These are phyloP conservation scores for Daldinia sp. DNA, from an alignment of 2,329 filamentous ascomycete species.

Conservation along the genomic window DNA sequence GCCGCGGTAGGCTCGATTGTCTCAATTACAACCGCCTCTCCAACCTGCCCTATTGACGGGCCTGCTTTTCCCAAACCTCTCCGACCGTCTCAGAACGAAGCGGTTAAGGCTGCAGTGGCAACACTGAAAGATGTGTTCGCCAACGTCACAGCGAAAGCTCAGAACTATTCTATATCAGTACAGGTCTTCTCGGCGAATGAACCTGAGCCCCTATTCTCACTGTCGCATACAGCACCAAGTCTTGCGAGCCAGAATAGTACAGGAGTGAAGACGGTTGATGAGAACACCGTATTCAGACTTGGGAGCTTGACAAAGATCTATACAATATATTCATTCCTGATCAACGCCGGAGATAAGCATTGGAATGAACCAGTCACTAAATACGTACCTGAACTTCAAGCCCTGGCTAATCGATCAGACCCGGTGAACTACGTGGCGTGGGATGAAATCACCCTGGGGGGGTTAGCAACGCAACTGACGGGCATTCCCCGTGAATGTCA, in stretches of 20 bases:
- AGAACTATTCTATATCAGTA: conserved; percentile 54
- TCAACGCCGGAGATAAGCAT: conserved; percentile 47
- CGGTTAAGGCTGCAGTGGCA: conserved; percentile 42
- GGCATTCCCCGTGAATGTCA: conserved; percentile 48
- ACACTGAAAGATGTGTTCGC: conserved; percentile 44
- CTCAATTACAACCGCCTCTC: conserved; percentile 30
- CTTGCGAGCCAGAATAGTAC: conserved; percentile 45
- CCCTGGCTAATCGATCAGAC: conserved; percentile 44
- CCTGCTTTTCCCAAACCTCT: conserved; percentile 48
- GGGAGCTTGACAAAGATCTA: conserved; percentile 59
- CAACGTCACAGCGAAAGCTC: conserved; percentile 41
- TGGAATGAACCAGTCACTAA: conserved; percentile 51
- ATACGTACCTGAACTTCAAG: conserved; percentile 48
- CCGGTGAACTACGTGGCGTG: conserved; percentile 47
- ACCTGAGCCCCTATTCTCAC: conserved; percentile 50
- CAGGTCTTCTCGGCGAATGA: conserved; percentile 55
- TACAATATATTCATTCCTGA: conserved; percentile 54
- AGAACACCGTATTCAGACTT: conserved; percentile 58
- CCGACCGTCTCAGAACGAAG: conserved; percentile 40
- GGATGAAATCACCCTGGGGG: conserved; percentile 51
- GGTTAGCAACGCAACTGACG: conserved; percentile 47
- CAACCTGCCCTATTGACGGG: conserved; percentile 48
- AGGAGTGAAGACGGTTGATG: conserved; percentile 53
- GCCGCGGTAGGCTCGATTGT: conserved; percentile 29
- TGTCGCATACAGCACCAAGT: conserved; percentile 53